phyloP scores from a whole-genome alignment of 176 grass and related monocot genomes.

The Avena eriantha region DNA sequence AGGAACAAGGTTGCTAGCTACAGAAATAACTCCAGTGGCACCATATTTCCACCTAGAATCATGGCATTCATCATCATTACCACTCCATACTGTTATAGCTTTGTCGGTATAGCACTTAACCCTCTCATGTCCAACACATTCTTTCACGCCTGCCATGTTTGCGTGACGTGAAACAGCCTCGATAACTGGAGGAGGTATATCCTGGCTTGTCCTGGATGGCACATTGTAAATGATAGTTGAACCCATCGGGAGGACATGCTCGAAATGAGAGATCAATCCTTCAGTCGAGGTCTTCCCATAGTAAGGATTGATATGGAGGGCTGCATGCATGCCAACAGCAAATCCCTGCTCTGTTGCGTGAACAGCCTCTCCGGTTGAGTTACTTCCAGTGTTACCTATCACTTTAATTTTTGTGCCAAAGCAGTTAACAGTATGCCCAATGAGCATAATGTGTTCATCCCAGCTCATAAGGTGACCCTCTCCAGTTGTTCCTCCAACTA shows the following conservation, averaged over 20 bases:
- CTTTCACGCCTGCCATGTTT: conserved; percentile 87
- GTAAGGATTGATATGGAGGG: conserved; percentile 95
- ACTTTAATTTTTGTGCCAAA: conserved; percentile 93
- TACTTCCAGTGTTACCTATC: conserved; percentile 94
- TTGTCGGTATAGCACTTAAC: conserved; percentile 67
- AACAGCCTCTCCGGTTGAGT: conserved; percentile 91
- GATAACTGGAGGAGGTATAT: conserved; percentile 73
- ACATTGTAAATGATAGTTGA: conserved; percentile 88
- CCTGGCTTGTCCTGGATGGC: conserved; percentile 75
- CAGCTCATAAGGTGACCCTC: conserved; percentile 99
- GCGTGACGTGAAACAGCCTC: conserved; percentile 50
- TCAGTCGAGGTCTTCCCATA: conserved; percentile 83
- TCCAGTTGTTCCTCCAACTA: conserved; percentile 90
- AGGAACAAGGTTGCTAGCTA: conserved; percentile 82
- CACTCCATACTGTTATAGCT: conserved; percentile 77
- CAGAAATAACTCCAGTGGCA: conserved; percentile 76
- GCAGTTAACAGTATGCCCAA: conserved; percentile 94
- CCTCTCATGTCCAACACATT: conserved; percentile 78
- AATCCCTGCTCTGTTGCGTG: conserved; percentile 90
- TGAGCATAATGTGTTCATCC: conserved; percentile 99
- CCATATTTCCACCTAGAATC: conserved; percentile 80
- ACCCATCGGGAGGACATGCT: conserved; percentile 72
- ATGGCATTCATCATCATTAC: conserved; percentile 73
- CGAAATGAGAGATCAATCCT: conserved; percentile 77
- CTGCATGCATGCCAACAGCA: conserved; percentile 90